phyloP scores from a whole-genome alignment of 1,284 basidiomycete genomes.

The Apiotrichum domesticum region DNA sequence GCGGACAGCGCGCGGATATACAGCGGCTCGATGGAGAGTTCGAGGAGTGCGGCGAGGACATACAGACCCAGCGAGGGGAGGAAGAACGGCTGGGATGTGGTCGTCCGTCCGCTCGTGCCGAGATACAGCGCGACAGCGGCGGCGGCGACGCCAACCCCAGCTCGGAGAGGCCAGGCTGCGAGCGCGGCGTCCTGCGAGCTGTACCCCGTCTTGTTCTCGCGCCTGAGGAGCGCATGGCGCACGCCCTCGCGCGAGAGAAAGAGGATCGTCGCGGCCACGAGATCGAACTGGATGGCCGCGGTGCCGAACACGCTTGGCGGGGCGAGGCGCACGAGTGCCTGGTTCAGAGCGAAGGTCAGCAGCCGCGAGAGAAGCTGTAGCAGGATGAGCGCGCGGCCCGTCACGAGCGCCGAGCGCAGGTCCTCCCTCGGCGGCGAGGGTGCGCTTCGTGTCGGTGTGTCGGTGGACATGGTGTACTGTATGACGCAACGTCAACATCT shows the following conservation, averaged over 20 bases:
- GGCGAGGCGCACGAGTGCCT: conserved; percentile 70
- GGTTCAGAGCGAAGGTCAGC: conserved; percentile 83
- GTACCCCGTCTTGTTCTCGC: neutral
- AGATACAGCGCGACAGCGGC: conserved; percentile 54
- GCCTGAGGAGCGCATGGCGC: conserved; percentile 64
- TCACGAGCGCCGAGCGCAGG: conserved; percentile 1
- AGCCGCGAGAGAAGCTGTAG: conserved; percentile 78
- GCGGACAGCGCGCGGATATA: conserved; percentile 70
- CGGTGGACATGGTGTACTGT: neutral
- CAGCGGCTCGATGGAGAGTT: conserved; percentile 75
- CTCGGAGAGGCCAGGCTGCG: conserved; percentile 56
- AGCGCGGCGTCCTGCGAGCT: conserved; percentile 1
- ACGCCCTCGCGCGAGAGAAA: conserved; percentile 90
- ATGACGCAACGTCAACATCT: neutral
- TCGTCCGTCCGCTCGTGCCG: conserved; percentile 51
- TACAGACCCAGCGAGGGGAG: conserved; percentile 61
- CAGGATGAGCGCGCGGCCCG: conserved; percentile 68
- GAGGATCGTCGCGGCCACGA: conserved; percentile 78
- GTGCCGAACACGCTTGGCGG: conserved; percentile 81
- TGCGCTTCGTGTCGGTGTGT: neutral
- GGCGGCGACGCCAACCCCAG: conserved; percentile 56
- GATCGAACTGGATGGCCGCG: conserved; percentile 77
- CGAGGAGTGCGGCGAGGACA: conserved; percentile 63
- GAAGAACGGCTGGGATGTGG: conserved; percentile 61
- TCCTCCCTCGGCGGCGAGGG: neutral